Percentiles rank a stretch among this genome's conserved stretches.
Evolutionary conservation across 495 filamentous ascomycete species (phyloP).

Genomic region (Aspergillus nanangensis): DNA sequence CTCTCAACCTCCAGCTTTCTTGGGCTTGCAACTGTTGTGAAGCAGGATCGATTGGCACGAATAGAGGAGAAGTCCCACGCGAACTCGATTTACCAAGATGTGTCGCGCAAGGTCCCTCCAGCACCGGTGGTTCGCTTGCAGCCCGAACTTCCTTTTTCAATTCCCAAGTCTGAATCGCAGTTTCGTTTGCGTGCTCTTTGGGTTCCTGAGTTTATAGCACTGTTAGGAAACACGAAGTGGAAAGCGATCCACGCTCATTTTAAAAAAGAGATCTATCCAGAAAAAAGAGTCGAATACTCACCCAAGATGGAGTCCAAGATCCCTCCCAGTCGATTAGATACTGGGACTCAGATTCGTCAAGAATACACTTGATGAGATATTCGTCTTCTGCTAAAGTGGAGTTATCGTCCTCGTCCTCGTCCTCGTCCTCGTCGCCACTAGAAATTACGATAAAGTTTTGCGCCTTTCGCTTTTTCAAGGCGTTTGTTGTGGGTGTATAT

Average conservation of each 20-base stretch:
- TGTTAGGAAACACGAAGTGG: too few relatives aligned
- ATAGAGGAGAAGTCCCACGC: conserved; percentile 13
- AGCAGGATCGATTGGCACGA: conserved; percentile 11
- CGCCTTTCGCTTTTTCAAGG: conserved; percentile 7
- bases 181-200: conserved; percentile 32
- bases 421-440: conserved; percentile 16
- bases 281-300: conserved; percentile 16
- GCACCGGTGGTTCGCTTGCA: too few relatives aligned
- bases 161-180: conserved; percentile 31
- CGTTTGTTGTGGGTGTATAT: conserved; percentile 7
- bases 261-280: background rate
- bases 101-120: too few relatives aligned
- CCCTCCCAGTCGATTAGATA: conserved; percentile 43
- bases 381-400: conserved; percentile 19
- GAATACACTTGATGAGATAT: conserved; percentile 34
- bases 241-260: too few relatives aligned
- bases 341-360: conserved; percentile 32
- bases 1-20: background rate
- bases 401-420: conserved; percentile 11
- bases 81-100: too few relatives aligned
- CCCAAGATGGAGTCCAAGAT: conserved; percentile 35
- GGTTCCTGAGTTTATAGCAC: too few relatives aligned
- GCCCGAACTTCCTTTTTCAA: too few relatives aligned
- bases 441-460: conserved; percentile 6
- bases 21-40: conserved; percentile 5